Percentiles rank a stretch among this genome's conserved stretches.
These are phyloP conservation scores for Plasmopara viticola DNA, from an alignment of 352 stramenopile species.

Conservation along the genomic window DNA sequence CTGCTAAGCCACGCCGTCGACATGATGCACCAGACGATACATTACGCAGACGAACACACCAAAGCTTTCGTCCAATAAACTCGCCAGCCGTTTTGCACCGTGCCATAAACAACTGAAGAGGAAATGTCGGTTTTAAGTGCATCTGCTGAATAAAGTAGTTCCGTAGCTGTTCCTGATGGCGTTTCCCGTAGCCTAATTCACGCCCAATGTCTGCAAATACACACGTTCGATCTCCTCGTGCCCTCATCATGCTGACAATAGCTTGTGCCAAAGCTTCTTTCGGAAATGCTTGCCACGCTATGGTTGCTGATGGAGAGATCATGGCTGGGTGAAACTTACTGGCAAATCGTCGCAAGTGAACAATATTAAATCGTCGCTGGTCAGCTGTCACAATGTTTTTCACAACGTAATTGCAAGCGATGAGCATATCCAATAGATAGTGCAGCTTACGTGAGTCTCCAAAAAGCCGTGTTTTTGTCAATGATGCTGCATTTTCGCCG, in stretches of 20 bases:
- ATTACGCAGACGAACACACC: constrained; percentile 58
- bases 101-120: constrained; percentile 76
- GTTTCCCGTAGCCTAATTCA: constrained; percentile 72
- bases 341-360: constrained; percentile 66
- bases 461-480: constrained; percentile 54
- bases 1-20: constrained; percentile 8
- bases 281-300: constrained; percentile 50
- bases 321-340: constrained; percentile 61
- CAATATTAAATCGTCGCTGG: constrained; percentile 71
- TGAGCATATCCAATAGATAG: constrained; percentile 77
- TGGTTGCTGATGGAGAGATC: constrained; percentile 43
- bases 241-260: constrained; percentile 60
- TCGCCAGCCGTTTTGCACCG: constrained; percentile 59
- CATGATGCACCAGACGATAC: constrained; percentile 3
- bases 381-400: constrained; percentile 77
- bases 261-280: constrained; percentile 52
- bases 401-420: constrained; percentile 45
- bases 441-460: constrained; percentile 70
- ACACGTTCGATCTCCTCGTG: constrained; percentile 57
- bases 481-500: constrained; percentile 52
- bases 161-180: constrained; percentile 71
- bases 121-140: constrained; percentile 45
- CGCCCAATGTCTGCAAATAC: constrained; percentile 83
- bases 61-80: constrained; percentile 65
- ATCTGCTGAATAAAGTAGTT: constrained; percentile 82